Base-by-base conservation (phyloP, 306 rosid genomes). In the Quercus mongolica region DNA sequence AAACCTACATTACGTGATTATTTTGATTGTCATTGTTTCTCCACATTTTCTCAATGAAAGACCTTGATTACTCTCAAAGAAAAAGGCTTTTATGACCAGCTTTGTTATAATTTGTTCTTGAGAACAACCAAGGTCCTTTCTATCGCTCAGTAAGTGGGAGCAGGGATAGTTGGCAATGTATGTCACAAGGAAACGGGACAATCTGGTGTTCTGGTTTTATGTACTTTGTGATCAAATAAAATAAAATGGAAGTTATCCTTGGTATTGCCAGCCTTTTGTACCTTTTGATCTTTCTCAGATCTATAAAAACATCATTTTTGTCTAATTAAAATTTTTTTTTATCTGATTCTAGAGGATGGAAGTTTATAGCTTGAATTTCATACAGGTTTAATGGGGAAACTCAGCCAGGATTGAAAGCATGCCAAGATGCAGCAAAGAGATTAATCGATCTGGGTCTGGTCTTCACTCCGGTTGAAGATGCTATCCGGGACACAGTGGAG, bases 351-450 rank as follows among this genome's bases (percentile, higher is more conserved):
- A 10, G 46, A 9, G 1, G 71, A 51, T 6, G 57, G 10, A 74
- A 70, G 78, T 69, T 78, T 79, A 69, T 51, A 76, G 51, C 61
- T 81, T 75, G 73, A 73, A 73, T 2, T 38, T 1, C 55, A 20
- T 86, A 79, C 92, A 94, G 98, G 74, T 94, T 94, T 76, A 80
- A 51, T 2, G 79, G 69, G 8, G 95, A 89, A 85, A 94, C 98
- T 69, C 97, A 94, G 78, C 97, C 92, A 51, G 95, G 95, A 5
- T 64, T 94, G 63, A 76, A 71, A 76, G 86, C 87, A 23, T 86
- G 90, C 83, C 74, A 79, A 80, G 90, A 90, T 77, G 97, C 97
- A 71, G 91, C 97, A 10, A 94, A 68, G 87, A 89, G 87, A 79
- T 79, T 94, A 59, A 85, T 89, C 11, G 88, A 92, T 59, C 82